Base-by-base conservation (phyloP, 352 stramenopile genomes). In the Achlya hypogyna region DNA sequence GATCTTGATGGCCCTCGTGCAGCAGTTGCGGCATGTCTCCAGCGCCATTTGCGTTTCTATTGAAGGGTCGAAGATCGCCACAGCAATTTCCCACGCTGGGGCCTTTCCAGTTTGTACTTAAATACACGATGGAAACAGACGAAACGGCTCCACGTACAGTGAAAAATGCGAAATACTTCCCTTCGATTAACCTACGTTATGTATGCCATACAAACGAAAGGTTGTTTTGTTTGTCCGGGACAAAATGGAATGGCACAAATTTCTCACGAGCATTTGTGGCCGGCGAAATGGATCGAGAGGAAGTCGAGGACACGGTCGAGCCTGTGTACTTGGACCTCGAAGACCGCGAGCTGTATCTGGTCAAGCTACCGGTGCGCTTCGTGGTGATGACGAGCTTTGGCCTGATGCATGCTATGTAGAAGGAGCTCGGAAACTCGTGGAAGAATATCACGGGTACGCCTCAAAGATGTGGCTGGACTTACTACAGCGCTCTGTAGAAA, bases 281-380 rank as follows among this genome's bases (percentile, higher is more conserved):
- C 42, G 18, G 22, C 42, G 29, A 6, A 6, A 54, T 54, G 49
- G 49, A 54, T 34, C 49, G 16, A 6, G 49, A 54, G 6, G 49
- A 54, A 54, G 29, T 54, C 58, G 84, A 93, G 45, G 78, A 96
- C 54, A 78, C 96, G n/a, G 83, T 96, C 49, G 88, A 97, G 83
- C 85, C 84, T 51, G 72, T 94, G 73, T 85, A 92, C 71, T 74
- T 94, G 45, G 85, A 94, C 67, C 80, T 91, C 31, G 83, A 94
- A 75, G 82, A 91, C 73, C 83, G 85, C 52, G 83, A 94, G 75
- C 79, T 94, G 63, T 94, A 92, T 67, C 76, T 94, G 54, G 85
- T 84, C 51, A 94, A 94, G 73, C 86, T 94, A 40, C 85, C 85
- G 72, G 85, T 94, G 69, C 53, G 20, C 53, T 28, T 20, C 51